phyloP scores from a whole-genome alignment of 768 basidiomycete genomes.

The Kwoniella heveanensis region DNA sequence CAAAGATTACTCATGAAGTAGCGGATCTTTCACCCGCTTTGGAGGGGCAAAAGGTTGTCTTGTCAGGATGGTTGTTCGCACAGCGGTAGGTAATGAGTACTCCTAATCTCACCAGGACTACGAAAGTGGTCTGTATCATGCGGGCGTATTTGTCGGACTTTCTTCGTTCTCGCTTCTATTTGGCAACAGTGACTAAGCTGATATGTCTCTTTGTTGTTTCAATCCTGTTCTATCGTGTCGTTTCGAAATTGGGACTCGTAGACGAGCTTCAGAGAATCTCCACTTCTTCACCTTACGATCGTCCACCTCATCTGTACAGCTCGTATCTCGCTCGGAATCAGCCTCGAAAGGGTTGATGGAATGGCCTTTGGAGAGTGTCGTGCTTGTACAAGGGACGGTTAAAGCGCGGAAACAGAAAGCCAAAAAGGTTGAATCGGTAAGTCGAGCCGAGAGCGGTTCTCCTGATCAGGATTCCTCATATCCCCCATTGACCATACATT shows the following conservation, averaged over 20 bases:
- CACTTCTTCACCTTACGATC: conserved; percentile 88
- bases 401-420: conserved; percentile 56
- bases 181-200: neutral
- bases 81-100: conserved; percentile 74
- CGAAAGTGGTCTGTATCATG: too few relatives aligned
- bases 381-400: conserved; percentile 76
- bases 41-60: conserved; percentile 65
- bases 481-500: too few relatives aligned
- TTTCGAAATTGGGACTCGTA: too few relatives aligned
- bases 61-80: conserved; percentile 80
- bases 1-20: conserved; percentile 64
- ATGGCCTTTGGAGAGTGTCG: conserved; percentile 74
- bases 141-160: too few relatives aligned
- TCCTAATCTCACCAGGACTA: too few relatives aligned
- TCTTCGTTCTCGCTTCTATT: too few relatives aligned
- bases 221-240: neutral
- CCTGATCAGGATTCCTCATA: too few relatives aligned
- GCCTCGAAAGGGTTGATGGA: conserved; percentile 61
- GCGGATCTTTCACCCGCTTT: conserved; percentile 63
- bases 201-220: neutral
- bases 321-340: conserved; percentile 59
- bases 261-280: conserved; percentile 56
- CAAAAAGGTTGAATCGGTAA: conserved; percentile 21
- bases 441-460: neutral
- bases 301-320: conserved; percentile 73